phyloP scores from a whole-genome alignment of 23 red algal species.

The Gracilaria caudata region DNA sequence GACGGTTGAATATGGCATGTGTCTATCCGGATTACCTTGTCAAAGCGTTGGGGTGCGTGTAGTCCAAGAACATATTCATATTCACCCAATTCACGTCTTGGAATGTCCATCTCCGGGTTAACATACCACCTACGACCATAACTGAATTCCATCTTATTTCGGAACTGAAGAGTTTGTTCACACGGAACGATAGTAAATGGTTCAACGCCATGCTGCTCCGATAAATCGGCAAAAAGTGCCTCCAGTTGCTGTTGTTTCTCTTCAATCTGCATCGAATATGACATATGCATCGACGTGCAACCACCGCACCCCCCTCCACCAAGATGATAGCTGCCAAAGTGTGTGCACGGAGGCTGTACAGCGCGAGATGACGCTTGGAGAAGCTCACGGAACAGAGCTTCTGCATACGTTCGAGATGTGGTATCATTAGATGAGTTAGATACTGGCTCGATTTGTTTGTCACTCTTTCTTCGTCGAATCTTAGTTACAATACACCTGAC shows the following conservation, averaged over 20 bases:
- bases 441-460: background rate
- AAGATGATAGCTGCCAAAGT: slow-evolving; percentile 71
- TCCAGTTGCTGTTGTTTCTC: slow-evolving; percentile 76
- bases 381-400: slow-evolving; percentile 74
- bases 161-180: slow-evolving; percentile 60
- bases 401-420: slow-evolving; percentile 66
- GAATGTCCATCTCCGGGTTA: background rate
- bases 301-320: slow-evolving; percentile 91
- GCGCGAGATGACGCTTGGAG: slow-evolving; percentile 25
- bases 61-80: slow-evolving; percentile 83
- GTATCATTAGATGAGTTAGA: background rate
- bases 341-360: slow-evolving; percentile 72
- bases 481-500: slow-evolving; percentile 48
- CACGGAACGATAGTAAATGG: slow-evolving; percentile 42
- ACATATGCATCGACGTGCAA: slow-evolving; percentile 82
- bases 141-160: slow-evolving; percentile 99
- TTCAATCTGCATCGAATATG: slow-evolving; percentile 78
- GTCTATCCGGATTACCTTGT: slow-evolving; percentile 88
- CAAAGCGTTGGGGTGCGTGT: slow-evolving; percentile 84
- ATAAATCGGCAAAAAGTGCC: slow-evolving; percentile 48
- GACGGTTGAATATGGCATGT: slow-evolving; percentile 74
- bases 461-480: slow-evolving; percentile 37
- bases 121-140: slow-evolving; percentile 85
- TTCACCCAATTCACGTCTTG: slow-evolving; percentile 17
- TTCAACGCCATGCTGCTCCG: slow-evolving; percentile 3